Conservation (phyloP, 2,329 filamentous ascomycete species). For the Cladosporium cucumerinum region DNA sequence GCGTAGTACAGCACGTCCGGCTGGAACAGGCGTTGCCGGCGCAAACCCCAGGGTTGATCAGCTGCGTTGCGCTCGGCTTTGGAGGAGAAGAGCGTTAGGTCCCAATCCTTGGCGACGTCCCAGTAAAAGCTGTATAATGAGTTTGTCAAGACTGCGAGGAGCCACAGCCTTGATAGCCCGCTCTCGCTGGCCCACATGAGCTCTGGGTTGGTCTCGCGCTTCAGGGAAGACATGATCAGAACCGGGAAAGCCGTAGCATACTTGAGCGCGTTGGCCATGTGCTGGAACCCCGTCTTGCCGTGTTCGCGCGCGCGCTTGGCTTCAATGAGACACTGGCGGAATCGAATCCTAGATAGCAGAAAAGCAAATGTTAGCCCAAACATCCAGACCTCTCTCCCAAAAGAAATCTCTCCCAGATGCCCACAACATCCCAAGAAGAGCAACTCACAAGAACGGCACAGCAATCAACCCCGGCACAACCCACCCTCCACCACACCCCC, state of each 20-base stretch:
- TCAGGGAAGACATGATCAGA: constrained; percentile 58
- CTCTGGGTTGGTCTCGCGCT: constrained; percentile 18
- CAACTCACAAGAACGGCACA: constrained; percentile 62
- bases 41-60: constrained; percentile 64
- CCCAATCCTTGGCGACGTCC: constrained; percentile 97
- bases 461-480: constrained; percentile 82
- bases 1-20: constrained; percentile 74
- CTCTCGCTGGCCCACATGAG: constrained; percentile 16
- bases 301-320: constrained; percentile 65
- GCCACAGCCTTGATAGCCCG: constrained; percentile 21
- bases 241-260: constrained; percentile 94
- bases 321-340: constrained; percentile 90
- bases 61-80: constrained; percentile 56
- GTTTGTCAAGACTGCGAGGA: constrained; percentile 58
- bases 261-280: constrained; percentile 84
- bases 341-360: constrained; percentile 57
- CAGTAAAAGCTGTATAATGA: constrained; percentile 97
- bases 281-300: constrained; percentile 57
- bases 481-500: constrained; percentile 73
- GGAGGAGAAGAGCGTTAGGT: constrained; percentile 73
- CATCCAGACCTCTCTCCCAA: background rate
- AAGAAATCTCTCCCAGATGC: background rate
- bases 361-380: background rate
- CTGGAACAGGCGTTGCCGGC: constrained; percentile 70
- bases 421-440: background rate